Conservation (phyloP, 2,329 filamentous ascomycete species). For the Lomentospora prolificans region DNA sequence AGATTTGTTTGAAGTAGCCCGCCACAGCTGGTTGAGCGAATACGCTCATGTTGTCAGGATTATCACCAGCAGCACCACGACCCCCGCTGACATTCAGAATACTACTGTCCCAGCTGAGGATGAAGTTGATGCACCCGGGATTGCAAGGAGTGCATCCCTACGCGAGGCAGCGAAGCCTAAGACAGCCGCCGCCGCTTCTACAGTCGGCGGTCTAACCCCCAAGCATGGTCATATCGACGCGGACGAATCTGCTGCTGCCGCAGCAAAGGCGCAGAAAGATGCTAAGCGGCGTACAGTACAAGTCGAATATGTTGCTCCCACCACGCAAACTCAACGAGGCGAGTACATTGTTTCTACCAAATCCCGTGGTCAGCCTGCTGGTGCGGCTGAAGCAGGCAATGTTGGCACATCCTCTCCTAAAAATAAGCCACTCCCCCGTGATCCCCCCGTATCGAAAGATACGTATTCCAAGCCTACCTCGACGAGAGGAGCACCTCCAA, state of each 20-base stretch:
- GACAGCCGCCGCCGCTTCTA: slow-evolving; percentile 30
- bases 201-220: slow-evolving; percentile 55
- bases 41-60: slow-evolving; percentile 95
- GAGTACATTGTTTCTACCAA: slow-evolving; percentile 19
- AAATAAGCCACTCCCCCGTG: slow-evolving; percentile 52
- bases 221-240: slow-evolving; percentile 67
- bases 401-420: slow-evolving; percentile 23
- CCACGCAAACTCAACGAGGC: slow-evolving; percentile 73
- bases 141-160: slow-evolving; percentile 85
- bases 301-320: slow-evolving; percentile 92
- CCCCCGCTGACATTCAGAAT: slow-evolving; percentile 73
- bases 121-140: slow-evolving; percentile 44
- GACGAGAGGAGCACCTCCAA: slow-evolving; percentile 32
- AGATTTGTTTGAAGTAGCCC: slow-evolving; percentile 91
- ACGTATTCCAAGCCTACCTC: slow-evolving; percentile 26
- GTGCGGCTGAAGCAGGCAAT: slow-evolving; percentile 31
- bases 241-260: slow-evolving; percentile 41
- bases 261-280: slow-evolving; percentile 63
- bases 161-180: slow-evolving; percentile 72
- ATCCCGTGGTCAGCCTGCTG: slow-evolving; percentile 15
- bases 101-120: slow-evolving; percentile 56
- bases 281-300: slow-evolving; percentile 91
- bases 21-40: slow-evolving; percentile 96
- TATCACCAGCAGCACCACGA: slow-evolving; percentile 91
- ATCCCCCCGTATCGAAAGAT: slow-evolving; percentile 40